A percentile compares a stretch with the other conserved stretches of the same genome.
Conservation (phyloP, 2,329 filamentous ascomycete genomes). For the Pseudophaeomoniella oleicola region DNA sequence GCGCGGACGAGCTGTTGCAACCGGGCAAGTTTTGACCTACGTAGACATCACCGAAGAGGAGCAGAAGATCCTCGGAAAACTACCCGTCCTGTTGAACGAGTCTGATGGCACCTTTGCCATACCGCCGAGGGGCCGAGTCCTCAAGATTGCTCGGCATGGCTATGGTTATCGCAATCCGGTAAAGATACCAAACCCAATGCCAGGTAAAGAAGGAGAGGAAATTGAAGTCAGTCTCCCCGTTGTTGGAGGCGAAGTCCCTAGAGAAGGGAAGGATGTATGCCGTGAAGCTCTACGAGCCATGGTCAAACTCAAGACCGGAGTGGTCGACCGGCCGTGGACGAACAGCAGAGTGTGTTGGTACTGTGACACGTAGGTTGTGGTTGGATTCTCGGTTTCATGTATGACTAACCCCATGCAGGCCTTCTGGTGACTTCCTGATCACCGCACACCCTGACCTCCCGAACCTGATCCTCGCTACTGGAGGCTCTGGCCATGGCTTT, state of each 20-base stretch:
- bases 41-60: conserved; percentile 59
- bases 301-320: conserved; percentile 34
- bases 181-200: conserved; percentile 3
- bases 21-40: conserved; percentile 70
- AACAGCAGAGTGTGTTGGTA: conserved; percentile 61
- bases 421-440: conserved; percentile 56
- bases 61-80: conserved; percentile 45
- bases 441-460: conserved; percentile 49
- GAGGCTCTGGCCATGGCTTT: conserved; percentile 44
- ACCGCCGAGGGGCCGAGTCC: conserved; percentile 36
- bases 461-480: conserved; percentile 34
- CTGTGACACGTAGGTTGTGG: conserved; percentile 48
- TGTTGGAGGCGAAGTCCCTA: conserved; percentile 21
- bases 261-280: conserved; percentile 47
- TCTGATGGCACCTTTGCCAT: conserved; percentile 39
- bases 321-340: conserved; percentile 46
- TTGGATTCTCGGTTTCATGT: background rate
- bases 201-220: conserved; percentile 6
- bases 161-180: conserved; percentile 41
- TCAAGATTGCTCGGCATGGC: conserved; percentile 57
- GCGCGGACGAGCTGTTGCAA: conserved; percentile 60
- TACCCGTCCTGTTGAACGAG: conserved; percentile 47
- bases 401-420: conserved; percentile 11
- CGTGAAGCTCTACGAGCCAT: conserved; percentile 46
- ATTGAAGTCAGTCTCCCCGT: conserved; percentile 26